A percentile compares a stretch with the other conserved stretches of the same genome.
These are phyloP conservation scores for Rutstroemia sp. DNA, from an alignment of 2,329 filamentous ascomycete genomes.

Conservation along the genomic window DNA sequence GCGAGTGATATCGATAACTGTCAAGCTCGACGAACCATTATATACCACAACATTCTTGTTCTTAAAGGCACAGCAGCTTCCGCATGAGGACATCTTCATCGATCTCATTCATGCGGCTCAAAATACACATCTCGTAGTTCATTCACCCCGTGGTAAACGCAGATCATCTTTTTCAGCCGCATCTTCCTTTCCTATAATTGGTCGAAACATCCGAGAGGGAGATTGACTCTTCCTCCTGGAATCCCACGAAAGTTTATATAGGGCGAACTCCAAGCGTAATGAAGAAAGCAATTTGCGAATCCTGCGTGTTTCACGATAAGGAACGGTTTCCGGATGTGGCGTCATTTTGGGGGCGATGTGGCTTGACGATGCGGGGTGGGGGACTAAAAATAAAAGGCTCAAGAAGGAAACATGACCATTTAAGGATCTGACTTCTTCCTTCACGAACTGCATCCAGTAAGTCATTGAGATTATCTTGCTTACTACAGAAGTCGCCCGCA, in stretches of 20 bases:
- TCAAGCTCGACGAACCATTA: neutral
- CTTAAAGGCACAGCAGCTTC: too few relatives aligned
- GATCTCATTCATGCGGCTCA: neutral
- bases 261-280: neutral
- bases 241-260: neutral
- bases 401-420: neutral
- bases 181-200: neutral
- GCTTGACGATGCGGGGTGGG: neutral
- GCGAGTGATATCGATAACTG: neutral
- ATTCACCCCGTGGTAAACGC: neutral
- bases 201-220: neutral
- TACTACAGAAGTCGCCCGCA: neutral
- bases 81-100: too few relatives aligned
- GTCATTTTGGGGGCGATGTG: neutral
- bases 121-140: neutral
- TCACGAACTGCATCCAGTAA: neutral
- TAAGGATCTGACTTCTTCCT: constrained; percentile 4
- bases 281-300: neutral
- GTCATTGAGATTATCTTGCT: neutral
- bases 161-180: neutral
- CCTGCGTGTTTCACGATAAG: neutral
- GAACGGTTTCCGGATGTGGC: neutral
- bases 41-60: neutral
- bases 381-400: neutral
- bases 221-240: neutral